Conservation (phyloP, 345 rosid genomes). For the Viola odorata region DNA sequence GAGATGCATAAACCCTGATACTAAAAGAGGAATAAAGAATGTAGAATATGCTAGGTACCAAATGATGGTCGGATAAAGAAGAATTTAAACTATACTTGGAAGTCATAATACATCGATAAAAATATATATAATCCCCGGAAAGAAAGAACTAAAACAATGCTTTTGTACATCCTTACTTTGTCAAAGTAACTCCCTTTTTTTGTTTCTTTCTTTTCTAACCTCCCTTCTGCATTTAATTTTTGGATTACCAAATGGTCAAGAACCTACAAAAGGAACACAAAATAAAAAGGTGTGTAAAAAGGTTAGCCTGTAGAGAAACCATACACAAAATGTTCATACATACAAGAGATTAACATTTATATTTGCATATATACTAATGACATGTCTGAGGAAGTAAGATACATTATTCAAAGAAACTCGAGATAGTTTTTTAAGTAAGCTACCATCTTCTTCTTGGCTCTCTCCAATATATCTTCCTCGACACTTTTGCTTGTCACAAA, state of each 20-base stretch:
- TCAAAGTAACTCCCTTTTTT: constrained; percentile 87
- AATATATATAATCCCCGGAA: not conserved
- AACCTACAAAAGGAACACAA: constrained; percentile 46
- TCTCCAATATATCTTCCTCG: constrained; percentile 96
- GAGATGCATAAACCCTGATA: not conserved
- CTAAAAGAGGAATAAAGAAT: not conserved
- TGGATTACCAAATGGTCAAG: constrained; percentile 99
- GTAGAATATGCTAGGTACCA: not conserved
- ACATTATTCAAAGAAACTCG: not conserved
- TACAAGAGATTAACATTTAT: not conserved
- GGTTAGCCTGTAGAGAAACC: too few relatives aligned
- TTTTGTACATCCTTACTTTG: constrained; percentile 47
- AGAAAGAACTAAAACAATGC: not conserved
- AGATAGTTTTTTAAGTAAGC: constrained; percentile 6
- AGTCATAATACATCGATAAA: not conserved
- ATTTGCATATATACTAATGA: not conserved
- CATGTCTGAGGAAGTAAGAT: not conserved
- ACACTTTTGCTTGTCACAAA: constrained; percentile 99
- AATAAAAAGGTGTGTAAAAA: constrained; percentile 2
- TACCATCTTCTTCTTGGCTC: constrained; percentile 99
- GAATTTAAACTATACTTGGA: not conserved
- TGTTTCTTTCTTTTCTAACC: constrained; percentile 96
- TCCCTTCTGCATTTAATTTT: constrained; percentile 97
- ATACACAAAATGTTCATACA: too few relatives aligned
- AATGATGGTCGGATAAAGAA: not conserved